Evolutionary conservation across 1,139 yeast species (phyloP).

Genomic region (Wickerhamiella pararugosa): DNA sequence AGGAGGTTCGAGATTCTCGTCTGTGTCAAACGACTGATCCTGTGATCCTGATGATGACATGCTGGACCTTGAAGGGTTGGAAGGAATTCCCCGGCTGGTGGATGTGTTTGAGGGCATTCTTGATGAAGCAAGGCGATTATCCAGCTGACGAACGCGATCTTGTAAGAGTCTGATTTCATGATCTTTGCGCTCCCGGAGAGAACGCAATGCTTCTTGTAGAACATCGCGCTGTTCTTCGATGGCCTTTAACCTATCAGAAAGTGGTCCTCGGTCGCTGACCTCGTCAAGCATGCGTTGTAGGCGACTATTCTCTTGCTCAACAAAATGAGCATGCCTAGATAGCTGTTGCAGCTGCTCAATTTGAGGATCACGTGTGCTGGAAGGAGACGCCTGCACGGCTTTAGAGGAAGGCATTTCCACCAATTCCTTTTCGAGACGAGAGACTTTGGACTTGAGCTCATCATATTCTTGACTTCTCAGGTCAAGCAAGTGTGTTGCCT

Average conservation of each 20-base stretch:
- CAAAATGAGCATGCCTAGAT: constrained; percentile 16
- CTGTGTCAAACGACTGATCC: constrained; percentile 1
- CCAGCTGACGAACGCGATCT: constrained; percentile 22
- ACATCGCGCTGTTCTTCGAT: constrained; percentile 31
- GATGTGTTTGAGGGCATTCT: background rate
- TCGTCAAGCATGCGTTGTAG: constrained; percentile 22
- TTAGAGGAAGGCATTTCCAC: constrained; percentile 8
- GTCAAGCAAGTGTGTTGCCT: constrained; percentile 21
- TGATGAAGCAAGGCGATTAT: constrained; percentile 13
- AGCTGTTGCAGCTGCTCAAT: constrained; percentile 19
- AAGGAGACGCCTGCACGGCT: constrained; percentile 21
- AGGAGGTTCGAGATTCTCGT: constrained; percentile 7
- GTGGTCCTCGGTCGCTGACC: constrained; percentile 21
- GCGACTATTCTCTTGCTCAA: constrained; percentile 24
- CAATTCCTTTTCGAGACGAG: too few species aligned
- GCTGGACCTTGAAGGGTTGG: background rate
- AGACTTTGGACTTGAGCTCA: constrained; percentile 17
- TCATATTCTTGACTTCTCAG: constrained; percentile 20
- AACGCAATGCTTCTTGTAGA: constrained; percentile 28
- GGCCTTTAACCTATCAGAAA: constrained; percentile 23
- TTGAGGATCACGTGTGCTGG: constrained; percentile 14
- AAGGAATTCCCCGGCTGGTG: too few species aligned
- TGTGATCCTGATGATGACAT: background rate
- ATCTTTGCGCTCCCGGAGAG: constrained; percentile 26
- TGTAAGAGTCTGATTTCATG: constrained; percentile 23